Conservation (phyloP, 371 early-diverging fungal species). For the Lichtheimia ornata region DNA sequence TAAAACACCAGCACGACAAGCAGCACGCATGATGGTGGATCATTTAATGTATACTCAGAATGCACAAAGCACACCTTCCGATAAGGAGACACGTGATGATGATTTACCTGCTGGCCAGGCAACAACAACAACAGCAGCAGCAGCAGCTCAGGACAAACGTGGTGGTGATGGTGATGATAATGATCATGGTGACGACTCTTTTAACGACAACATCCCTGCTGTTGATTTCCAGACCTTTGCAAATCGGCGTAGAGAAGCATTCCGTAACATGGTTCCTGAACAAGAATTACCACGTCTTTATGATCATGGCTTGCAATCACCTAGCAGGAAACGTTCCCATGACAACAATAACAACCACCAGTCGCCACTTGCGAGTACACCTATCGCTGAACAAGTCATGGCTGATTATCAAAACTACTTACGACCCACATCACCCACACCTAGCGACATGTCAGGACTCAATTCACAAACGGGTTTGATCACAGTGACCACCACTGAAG, state of each 20-base stretch:
- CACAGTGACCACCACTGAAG: conserved; percentile 1
- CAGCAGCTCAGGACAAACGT: not conserved
- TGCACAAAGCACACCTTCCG: conserved; percentile 16
- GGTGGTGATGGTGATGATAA: not conserved
- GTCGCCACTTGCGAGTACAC: not conserved
- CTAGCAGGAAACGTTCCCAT: conserved; percentile 1
- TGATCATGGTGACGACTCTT: not conserved
- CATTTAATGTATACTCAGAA: conserved; percentile 25
- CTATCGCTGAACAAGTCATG: not conserved
- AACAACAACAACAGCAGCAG: not conserved
- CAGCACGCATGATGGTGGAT: conserved; percentile 32
- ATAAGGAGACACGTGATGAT: not conserved
- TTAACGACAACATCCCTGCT: no score
- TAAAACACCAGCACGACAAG: conserved; percentile 39
- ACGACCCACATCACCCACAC: not conserved
- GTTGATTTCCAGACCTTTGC: not conserved
- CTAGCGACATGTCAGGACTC: not conserved
- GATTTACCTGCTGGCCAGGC: conserved; percentile 2
- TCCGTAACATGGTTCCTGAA: not conserved
- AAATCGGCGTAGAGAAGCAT: not conserved
- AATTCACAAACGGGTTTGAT: not conserved
- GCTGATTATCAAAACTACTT: conserved; percentile 2
- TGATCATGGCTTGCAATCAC: not conserved
- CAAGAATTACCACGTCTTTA: not conserved
- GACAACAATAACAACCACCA: not conserved